A percentile compares a stretch with the other conserved stretches of the same genome.
phyloP scores from a whole-genome alignment of 2,329 filamentous ascomycete genomes.

The Dactylellina parvicollis region DNA sequence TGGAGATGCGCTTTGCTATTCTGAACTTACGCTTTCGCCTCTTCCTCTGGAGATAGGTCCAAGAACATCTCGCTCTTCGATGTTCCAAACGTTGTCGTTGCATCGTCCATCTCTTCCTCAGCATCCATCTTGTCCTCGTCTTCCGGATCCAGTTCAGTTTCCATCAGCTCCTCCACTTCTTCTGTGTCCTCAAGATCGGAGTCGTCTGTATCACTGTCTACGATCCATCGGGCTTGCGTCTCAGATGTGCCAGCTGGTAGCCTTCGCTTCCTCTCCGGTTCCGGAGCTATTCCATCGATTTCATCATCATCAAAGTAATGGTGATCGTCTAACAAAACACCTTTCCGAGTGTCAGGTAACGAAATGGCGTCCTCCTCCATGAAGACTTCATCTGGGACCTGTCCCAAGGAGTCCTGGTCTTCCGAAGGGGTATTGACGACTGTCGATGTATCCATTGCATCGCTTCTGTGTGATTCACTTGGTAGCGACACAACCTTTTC shows the following conservation, averaged over 20 bases:
- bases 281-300: slow-evolving; percentile 64
- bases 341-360: slow-evolving; percentile 69
- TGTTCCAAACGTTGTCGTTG: slow-evolving; percentile 73
- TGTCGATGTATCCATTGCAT: slow-evolving; percentile 71
- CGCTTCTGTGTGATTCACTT: slow-evolving; percentile 65
- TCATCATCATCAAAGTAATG: slow-evolving; percentile 97
- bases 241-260: slow-evolving; percentile 90
- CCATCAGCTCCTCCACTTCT: slow-evolving; percentile 67
- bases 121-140: slow-evolving; percentile 65
- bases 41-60: slow-evolving; percentile 81
- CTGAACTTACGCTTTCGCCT: slow-evolving; percentile 63
- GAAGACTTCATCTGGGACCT: slow-evolving; percentile 82
- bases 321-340: slow-evolving; percentile 92
- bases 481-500: slow-evolving; percentile 74
- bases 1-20: not conserved
- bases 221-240: slow-evolving; percentile 94
- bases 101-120: slow-evolving; percentile 70
- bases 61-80: slow-evolving; percentile 91
- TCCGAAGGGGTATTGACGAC: slow-evolving; percentile 76
- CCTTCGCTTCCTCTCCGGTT: slow-evolving; percentile 71
- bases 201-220: slow-evolving; percentile 77
- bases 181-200: slow-evolving; percentile 80
- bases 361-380: slow-evolving; percentile 75
- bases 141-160: slow-evolving; percentile 55
- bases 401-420: slow-evolving; percentile 83